Evolutionary conservation across 2,329 filamentous ascomycete genomes (phyloP).

Genomic region (Colletotrichum spaethianum): DNA sequence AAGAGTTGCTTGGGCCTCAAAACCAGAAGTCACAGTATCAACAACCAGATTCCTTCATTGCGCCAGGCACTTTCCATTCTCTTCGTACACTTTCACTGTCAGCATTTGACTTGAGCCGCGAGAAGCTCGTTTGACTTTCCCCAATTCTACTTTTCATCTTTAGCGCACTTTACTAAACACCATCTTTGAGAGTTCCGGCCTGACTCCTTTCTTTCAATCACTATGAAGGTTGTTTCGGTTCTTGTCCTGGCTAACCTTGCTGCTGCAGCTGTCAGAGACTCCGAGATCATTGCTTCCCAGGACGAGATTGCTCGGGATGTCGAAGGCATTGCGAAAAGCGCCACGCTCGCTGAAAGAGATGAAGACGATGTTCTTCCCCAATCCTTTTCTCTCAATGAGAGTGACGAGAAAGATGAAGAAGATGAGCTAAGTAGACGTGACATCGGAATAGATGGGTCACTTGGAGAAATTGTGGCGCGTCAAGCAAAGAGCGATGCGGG

Average conservation of each 20-base stretch:
- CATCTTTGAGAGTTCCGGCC: not conserved
- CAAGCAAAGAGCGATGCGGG: conserved; percentile 1
- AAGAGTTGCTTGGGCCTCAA: not conserved
- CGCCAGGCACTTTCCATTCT: conserved; percentile 22
- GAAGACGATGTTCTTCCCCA: conserved; percentile 1
- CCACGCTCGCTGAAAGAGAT: conserved; percentile 4
- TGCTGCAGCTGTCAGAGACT: conserved; percentile 21
- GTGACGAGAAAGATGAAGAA: conserved; percentile 10
- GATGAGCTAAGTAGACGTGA: conserved; percentile 5
- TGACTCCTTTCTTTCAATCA: not conserved
- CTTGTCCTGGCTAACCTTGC: conserved; percentile 29
- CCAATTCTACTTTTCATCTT: not conserved
- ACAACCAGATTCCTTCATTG: conserved; percentile 6
- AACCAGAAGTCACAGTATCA: not conserved
- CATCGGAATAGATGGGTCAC: not conserved
- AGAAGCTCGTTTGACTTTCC: not conserved
- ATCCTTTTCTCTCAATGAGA: not conserved
- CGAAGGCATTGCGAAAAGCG: not conserved
- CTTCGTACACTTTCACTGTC: not conserved
- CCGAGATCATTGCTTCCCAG: conserved; percentile 10
- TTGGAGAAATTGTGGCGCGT: conserved; percentile 1
- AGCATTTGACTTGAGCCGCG: not conserved
- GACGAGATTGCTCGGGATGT: conserved; percentile 12
- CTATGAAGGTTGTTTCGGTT: conserved; percentile 33
- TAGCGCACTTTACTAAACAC: not conserved